Evolutionary conservation across 768 basidiomycete species (phyloP), one percentile per base, ranked within the genome.

Genomic region (Phlebiopsis flavidoalba): DNA sequence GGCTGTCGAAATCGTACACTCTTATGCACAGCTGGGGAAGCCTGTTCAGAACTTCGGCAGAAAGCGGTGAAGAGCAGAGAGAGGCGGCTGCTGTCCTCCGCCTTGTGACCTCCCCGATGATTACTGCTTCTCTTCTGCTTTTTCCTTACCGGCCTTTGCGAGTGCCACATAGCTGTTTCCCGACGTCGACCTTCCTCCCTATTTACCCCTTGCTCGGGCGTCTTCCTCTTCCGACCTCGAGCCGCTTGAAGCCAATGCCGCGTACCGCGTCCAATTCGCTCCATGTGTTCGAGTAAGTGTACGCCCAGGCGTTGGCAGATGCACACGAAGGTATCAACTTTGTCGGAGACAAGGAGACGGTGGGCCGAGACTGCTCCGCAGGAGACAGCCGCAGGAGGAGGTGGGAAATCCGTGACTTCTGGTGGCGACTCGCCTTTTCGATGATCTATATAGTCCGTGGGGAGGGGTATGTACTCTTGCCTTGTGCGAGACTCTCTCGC

Each of bases 241-340:
- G 80, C 51, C 89, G 78, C 68, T 90, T 86, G 61, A 92, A 71
- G 63, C 89, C 85, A n/a, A n/a, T 8, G 89, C 88, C 64, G 93
- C 90, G 17, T n/a, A 90, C 89, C 15, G 84, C 87, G 69, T 95
- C 93, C 50, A n/a, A 95, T 73, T 50, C 89, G 84, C 69, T 95
- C 93, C 64, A 95, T 79, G 65, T 93, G 91, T 67, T 91, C 89
- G 40, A 95, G 79, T 52, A 94, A 10, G 85, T 88, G 24, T n/a
- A 94, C 91, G 11, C 26, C 93, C 93, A 0, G 91, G 93, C 31
- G 91, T 92, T 40, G 89, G 90, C 50, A 91, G 91, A 68, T 91
- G 89, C 36, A 93, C 86, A 52, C 86, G 83, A 68, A 88, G 84
- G 72, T n/a, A n/a, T n/a, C n/a, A 90, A 89, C 73, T 92, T 93